phyloP scores from a whole-genome alignment of 176 grass and related monocot species.

The Zoysia pacifica region DNA sequence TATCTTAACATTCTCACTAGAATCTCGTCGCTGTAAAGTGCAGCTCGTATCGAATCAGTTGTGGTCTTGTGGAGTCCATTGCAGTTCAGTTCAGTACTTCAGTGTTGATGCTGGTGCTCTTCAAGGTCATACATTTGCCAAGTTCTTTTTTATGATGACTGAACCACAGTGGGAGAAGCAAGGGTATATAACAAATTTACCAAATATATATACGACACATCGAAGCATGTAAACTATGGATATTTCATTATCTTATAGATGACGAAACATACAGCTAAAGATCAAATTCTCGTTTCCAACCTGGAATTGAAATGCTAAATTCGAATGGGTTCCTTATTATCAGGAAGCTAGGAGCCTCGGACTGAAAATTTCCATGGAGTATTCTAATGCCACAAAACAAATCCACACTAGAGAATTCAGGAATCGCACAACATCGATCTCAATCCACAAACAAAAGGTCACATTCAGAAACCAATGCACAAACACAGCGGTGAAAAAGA shows the following conservation, averaged over 20 bases:
- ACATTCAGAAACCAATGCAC: constrained; percentile 47
- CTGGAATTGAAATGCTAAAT: background rate
- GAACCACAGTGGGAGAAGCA: too few species aligned
- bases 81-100: background rate
- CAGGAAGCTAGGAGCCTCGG: background rate
- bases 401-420: background rate
- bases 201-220: too few species aligned
- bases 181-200: too few species aligned
- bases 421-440: constrained; percentile 20
- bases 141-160: background rate
- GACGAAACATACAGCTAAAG: background rate
- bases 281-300: background rate
- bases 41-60: constrained; percentile 22
- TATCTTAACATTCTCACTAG: background rate
- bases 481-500: background rate
- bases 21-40: constrained; percentile 44
- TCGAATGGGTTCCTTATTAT: background rate
- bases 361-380: constrained; percentile 5
- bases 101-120: constrained; percentile 19
- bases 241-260: background rate
- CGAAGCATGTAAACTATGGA: background rate
- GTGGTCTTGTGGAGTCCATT: constrained; percentile 28
- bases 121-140: background rate
- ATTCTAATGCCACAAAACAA: background rate
- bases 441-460: background rate